These are phyloP conservation scores for Hortaea sp. DNA, from an alignment of 2,329 filamentous ascomycete genomes.

Conservation along the genomic window DNA sequence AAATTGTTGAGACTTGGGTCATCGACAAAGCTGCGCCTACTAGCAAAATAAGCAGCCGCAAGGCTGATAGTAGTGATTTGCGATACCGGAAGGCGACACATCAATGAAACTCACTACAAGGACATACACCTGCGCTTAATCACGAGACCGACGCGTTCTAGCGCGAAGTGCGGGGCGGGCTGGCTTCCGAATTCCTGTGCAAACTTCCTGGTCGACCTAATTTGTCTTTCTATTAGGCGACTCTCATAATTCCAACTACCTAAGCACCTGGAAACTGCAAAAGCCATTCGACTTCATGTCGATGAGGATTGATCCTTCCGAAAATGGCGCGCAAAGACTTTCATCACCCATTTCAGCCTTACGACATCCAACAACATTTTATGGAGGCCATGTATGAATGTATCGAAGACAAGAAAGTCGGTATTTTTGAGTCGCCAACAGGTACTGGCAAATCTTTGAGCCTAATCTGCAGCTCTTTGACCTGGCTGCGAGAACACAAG, in stretches of 20 bases:
- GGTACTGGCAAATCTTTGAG: slow-evolving; percentile 81
- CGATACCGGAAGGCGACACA: slow-evolving; percentile 36
- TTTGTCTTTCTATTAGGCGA: no score
- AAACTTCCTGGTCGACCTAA: no score
- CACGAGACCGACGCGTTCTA: slow-evolving; percentile 13
- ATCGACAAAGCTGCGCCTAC: slow-evolving; percentile 23
- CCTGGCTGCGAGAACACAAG: slow-evolving; percentile 83
- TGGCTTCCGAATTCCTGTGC: no score
- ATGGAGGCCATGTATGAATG: slow-evolving; percentile 76
- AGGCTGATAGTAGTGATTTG: slow-evolving; percentile 18
- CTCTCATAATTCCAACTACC: no score
- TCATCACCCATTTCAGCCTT: slow-evolving; percentile 79
- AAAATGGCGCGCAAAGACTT: slow-evolving; percentile 46
- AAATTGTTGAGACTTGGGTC: slow-evolving; percentile 65
- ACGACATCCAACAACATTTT: slow-evolving; percentile 77
- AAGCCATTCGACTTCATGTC: no score
- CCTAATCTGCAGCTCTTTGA: slow-evolving; percentile 77
- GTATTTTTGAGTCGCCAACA: slow-evolving; percentile 88
- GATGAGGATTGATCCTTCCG: background rate
- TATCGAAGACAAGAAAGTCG: slow-evolving; percentile 68
- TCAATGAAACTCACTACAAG: slow-evolving; percentile 21
- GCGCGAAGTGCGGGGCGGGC: slow-evolving; percentile 6
- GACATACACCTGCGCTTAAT: background rate
- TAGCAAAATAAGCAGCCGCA: background rate
- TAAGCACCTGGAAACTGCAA: background rate